Conservation (phyloP, 306 rosid genomes). For the Cicer pinnatifidum region DNA sequence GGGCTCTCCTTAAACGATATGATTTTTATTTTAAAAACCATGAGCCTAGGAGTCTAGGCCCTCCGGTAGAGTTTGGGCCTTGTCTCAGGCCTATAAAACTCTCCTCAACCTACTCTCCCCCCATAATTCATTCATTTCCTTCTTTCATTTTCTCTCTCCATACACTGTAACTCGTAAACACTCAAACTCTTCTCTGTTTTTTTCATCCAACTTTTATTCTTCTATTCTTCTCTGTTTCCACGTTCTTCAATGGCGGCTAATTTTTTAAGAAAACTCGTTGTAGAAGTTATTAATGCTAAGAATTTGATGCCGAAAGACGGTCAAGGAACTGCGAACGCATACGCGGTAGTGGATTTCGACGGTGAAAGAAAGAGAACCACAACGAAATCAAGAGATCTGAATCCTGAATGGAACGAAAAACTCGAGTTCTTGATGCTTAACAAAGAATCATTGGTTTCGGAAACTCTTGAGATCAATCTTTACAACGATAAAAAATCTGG, state of each 20-base stretch:
- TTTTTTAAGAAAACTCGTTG: slow-evolving; percentile 63
- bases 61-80: no score
- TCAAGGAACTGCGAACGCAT: slow-evolving; percentile 95
- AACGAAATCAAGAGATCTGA: slow-evolving; percentile 78
- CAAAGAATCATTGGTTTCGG: slow-evolving; percentile 56
- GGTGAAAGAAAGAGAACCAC: slow-evolving; percentile 81
- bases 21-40: no score
- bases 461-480: slow-evolving; percentile 69
- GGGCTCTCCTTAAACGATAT: no score
- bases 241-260: slow-evolving; percentile 60
- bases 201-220: no score
- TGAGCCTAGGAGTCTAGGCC: no score
- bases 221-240: no score
- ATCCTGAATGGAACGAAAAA: slow-evolving; percentile 90
- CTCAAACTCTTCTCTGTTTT: no score
- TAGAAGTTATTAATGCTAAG: slow-evolving; percentile 78
- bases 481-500: slow-evolving; percentile 80
- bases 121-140: no score
- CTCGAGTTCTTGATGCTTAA: slow-evolving; percentile 72
- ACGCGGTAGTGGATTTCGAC: slow-evolving; percentile 84
- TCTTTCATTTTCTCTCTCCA: no score
- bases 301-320: slow-evolving; percentile 95
- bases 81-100: no score
- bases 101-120: no score
- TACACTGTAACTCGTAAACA: no score